Percentiles rank a stretch among this genome's conserved stretches.
Conservation (phyloP, 2,329 filamentous ascomycete species). For the Neopestalotiopsis clavispora region DNA sequence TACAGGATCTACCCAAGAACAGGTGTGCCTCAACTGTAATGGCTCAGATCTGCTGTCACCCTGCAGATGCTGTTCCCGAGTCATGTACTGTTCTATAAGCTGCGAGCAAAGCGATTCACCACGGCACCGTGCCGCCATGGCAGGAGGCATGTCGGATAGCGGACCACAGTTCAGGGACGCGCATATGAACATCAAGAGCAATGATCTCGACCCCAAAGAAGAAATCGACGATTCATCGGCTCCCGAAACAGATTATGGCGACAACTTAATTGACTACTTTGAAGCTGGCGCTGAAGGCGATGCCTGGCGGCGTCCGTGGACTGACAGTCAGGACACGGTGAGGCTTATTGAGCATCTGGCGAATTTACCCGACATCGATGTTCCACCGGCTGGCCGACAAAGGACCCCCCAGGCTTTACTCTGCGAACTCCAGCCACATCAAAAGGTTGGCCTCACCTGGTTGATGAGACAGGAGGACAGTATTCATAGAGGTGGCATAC, state of each 20-base stretch:
- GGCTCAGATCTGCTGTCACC: no score
- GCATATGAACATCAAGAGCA: no score
- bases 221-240: not conserved
- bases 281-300: not conserved
- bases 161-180: no score
- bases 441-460: slow-evolving; percentile 35
- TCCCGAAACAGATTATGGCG: not conserved
- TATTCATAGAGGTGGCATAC: slow-evolving; percentile 31
- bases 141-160: no score
- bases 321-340: not conserved
- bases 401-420: slow-evolving; percentile 27
- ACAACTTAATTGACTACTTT: not conserved
- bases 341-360: slow-evolving; percentile 1
- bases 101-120: no score
- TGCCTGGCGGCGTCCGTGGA: not conserved
- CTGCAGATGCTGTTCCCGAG: no score
- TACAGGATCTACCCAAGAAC: not conserved
- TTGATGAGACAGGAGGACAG: slow-evolving; percentile 33
- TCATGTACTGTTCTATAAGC: no score
- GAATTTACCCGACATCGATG: slow-evolving; percentile 20
- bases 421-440: slow-evolving; percentile 32
- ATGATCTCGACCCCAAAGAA: not conserved
- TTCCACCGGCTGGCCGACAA: slow-evolving; percentile 22
- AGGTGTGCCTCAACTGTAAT: not conserved
- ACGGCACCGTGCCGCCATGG: no score